Base-by-base conservation (phyloP, 805 yeast genomes). In the Suhomyces emberorum region DNA sequence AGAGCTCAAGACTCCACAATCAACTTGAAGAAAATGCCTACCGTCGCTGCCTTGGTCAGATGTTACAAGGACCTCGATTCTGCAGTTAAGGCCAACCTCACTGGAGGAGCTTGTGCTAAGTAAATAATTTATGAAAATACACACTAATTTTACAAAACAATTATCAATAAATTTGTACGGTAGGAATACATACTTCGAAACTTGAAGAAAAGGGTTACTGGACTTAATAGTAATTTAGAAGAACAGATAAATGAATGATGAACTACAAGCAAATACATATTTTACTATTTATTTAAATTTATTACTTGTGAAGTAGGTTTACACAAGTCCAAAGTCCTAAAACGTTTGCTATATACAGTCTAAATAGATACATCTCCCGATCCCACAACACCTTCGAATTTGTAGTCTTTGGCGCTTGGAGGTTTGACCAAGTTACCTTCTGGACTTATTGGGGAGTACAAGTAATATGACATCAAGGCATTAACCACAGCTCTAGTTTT, bases 401-500 rank as follows among this genome's bases (percentile, higher is more conserved):
- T 55, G 52, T 66, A 69, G 38, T 54, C 51, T 22, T 54, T 52
- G 36, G 81, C 88, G 54, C 85, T 77, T 37, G 95, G 93, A 27
- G 76, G 59, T 40, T 70, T 70, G 11, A 74, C 69, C 12, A 52
- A 55, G 26, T 53, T 47, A 35, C 73, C 73, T 26, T 55, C 55
- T 32, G 51, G 51, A 43, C 72, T 72, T 30, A 83, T 60, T 11
- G 98, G 98, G 45, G 83, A 79, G 63, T 93, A 93, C 54, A 95
- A 74, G 66, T 93, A 93, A 82, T 93, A 93, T 41, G 86, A 78
- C 72, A 88, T 81, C 57, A 93, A 76, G 22, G 97, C 89, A 59
- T 84, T 83, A 22, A 88, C 95, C 35, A 88, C 86, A 23, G 96
- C 93, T 61, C 96, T 79, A 27, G 88, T 83, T 63, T 88, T 86